Conservation (phyloP, 352 stramenopile species). For the Globisporangium radiosum region DNA sequence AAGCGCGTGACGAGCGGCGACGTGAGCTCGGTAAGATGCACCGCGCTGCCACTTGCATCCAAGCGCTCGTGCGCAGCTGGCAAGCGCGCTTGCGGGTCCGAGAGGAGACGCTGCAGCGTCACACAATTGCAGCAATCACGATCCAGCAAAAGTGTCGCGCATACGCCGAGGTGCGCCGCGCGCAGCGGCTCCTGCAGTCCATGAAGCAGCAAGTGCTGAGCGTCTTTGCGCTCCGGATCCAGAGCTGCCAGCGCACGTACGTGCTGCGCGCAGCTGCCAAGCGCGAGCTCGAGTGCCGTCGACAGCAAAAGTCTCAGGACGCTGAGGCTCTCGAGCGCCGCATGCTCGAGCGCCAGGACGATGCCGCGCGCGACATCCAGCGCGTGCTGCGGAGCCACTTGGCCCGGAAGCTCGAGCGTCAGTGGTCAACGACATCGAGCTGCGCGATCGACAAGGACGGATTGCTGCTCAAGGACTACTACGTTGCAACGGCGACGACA, state of each 20-base stretch:
- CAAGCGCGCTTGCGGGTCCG: conserved; percentile 17
- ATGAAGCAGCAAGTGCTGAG: conserved; percentile 27
- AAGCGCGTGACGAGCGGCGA: conserved; percentile 28
- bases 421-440: conserved; percentile 25
- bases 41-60: conserved; percentile 20
- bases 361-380: conserved; percentile 41
- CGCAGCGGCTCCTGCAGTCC: conserved; percentile 29
- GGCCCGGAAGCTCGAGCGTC: conserved; percentile 23
- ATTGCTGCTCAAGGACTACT: conserved; percentile 18
- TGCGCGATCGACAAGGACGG: conserved; percentile 21
- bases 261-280: conserved; percentile 24
- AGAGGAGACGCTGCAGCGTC: conserved; percentile 12
- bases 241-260: conserved; percentile 25
- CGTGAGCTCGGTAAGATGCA: conserved; percentile 26
- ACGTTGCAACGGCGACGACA: background rate
- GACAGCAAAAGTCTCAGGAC: conserved; percentile 15
- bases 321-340: conserved; percentile 16
- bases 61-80: conserved; percentile 27
- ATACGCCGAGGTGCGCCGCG: conserved; percentile 25
- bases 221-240: conserved; percentile 36
- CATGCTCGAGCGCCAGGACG: conserved; percentile 11
- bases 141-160: conserved; percentile 48
- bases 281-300: conserved; percentile 20
- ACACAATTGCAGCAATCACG: conserved; percentile 29
- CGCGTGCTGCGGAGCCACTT: conserved; percentile 30